Conservation (phyloP, 352 stramenopile species). For the Globisporangium cystogenes region DNA sequence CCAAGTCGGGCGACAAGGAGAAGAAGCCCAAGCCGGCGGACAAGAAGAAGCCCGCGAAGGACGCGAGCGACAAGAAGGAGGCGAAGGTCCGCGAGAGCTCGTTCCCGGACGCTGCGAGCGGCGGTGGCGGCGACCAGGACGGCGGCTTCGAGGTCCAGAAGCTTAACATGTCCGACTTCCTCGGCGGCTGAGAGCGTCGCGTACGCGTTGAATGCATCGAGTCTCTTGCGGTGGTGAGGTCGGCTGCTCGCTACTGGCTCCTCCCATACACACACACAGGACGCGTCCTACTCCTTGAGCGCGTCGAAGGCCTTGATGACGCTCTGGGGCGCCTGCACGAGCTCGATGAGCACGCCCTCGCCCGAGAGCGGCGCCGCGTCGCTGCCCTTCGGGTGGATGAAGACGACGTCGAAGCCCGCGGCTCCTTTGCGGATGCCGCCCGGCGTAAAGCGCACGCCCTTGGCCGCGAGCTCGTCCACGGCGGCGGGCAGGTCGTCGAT, state of each 20-base stretch:
- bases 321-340: constrained; percentile 93
- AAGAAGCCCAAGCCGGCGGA: constrained; percentile 27
- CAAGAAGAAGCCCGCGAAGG: too few species aligned
- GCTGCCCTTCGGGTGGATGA: constrained; percentile 98
- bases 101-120: constrained; percentile 23
- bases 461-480: constrained; percentile 89
- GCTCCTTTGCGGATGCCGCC: constrained; percentile 97
- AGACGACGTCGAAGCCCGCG: constrained; percentile 95
- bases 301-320: constrained; percentile 87
- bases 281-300: constrained; percentile 20
- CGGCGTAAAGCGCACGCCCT: constrained; percentile 95
- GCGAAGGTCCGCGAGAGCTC: constrained; percentile 29
- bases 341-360: constrained; percentile 95
- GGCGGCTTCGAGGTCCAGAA: constrained; percentile 62
- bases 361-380: constrained; percentile 88
- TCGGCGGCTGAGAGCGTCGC: constrained; percentile 26
- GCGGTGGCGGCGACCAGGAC: constrained; percentile 22
- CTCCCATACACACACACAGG: not conserved
- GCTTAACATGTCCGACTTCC: constrained; percentile 72
- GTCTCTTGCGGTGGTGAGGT: not conserved
- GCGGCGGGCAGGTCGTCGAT: constrained; percentile 92
- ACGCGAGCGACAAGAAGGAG: constrained; percentile 31
- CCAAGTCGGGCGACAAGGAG: constrained; percentile 3
- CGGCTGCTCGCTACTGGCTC: not conserved
- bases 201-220: not conserved